Base-by-base conservation (phyloP, 495 filamentous ascomycete genomes). In the Penicillium macrosclerotiorum region DNA sequence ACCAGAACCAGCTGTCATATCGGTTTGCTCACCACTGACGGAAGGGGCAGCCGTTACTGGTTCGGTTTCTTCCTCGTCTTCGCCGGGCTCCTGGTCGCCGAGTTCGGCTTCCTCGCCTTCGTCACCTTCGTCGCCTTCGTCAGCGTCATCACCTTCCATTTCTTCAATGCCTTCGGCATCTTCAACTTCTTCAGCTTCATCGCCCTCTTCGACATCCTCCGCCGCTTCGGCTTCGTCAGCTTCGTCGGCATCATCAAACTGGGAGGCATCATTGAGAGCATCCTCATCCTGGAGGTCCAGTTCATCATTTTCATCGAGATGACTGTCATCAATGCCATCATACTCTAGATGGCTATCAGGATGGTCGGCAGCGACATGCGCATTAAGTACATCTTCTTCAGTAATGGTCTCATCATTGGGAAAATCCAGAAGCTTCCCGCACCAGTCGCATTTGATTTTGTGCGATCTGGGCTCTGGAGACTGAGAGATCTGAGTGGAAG, bases 401-500 rank as follows among this genome's bases (percentile, higher is more conserved):
- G 69, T 61, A 7, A 48, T 32, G 25, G 30, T 54, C 17, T 61
- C 51, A 30, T 60, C 59, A 42, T 58, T 26, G 8, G 59, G 53
- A 2, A 55, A 29, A 14, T 69, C 59, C 30, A 72, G 52, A 25
- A 57, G 51, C 43, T 70, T 57, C 1, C 67, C 64, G 52, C 69
- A 75, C 60, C 59, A 68, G n/a, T 51, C 43, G 37, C 68, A 75
- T 40, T 66, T 68, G 1, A 62, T 20, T 8, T 43, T 44, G 12
- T 48, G 47, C 7, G 52, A 45, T 2, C 59, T 33, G 16, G 59
- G 66, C 23, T 65, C 52, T 5, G 68, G 66, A 7, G 71, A 72
- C 6, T 63, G 63, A 3, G 67, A 67, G 16, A 63, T 57, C 37
- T 67, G 60, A 31, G 62, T 62, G 29, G 71, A 71, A 18, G 60